Evolutionary conservation across 306 rosid species (phyloP).

Genomic region (Begonia fuchsioides): DNA sequence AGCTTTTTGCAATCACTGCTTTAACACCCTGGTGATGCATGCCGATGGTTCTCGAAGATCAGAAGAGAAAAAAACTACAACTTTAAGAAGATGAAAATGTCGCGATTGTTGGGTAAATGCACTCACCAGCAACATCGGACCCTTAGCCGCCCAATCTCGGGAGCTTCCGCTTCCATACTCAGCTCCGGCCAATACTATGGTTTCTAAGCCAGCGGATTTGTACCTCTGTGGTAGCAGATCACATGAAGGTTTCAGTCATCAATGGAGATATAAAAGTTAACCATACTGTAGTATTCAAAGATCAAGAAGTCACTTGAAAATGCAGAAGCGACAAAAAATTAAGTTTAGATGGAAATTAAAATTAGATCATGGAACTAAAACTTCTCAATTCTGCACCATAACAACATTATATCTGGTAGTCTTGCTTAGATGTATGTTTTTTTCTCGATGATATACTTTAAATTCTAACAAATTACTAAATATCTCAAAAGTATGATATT

Average conservation of each 20-base stretch:
- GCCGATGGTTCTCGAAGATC: conserved; percentile 3
- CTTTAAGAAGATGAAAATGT: conserved; percentile 2
- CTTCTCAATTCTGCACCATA: background rate
- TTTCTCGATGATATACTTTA: background rate
- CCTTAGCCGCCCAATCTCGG: conserved; percentile 96
- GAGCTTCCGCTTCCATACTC: conserved; percentile 96
- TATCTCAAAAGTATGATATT: no score
- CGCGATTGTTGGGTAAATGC: background rate
- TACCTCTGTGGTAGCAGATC: conserved; percentile 42
- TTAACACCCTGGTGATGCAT: conserved; percentile 58
- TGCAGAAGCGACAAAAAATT: no score
- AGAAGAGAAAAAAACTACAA: background rate
- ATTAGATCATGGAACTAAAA: no score
- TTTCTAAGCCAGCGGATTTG: conserved; percentile 58
- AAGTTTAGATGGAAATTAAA: no score
- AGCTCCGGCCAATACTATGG: conserved; percentile 78
- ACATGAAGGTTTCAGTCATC: conserved; percentile 10
- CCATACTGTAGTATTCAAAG: background rate
- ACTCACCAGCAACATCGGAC: conserved; percentile 89
- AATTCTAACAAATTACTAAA: no score
- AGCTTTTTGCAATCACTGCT: conserved; percentile 86
- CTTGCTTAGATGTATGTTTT: no score
- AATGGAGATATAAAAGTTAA: background rate
- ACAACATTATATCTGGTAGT: background rate
- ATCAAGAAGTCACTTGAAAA: background rate